These are phyloP conservation scores for Schizopora paradoxa DNA, from an alignment of 1,284 basidiomycete species.

Conservation along the genomic window DNA sequence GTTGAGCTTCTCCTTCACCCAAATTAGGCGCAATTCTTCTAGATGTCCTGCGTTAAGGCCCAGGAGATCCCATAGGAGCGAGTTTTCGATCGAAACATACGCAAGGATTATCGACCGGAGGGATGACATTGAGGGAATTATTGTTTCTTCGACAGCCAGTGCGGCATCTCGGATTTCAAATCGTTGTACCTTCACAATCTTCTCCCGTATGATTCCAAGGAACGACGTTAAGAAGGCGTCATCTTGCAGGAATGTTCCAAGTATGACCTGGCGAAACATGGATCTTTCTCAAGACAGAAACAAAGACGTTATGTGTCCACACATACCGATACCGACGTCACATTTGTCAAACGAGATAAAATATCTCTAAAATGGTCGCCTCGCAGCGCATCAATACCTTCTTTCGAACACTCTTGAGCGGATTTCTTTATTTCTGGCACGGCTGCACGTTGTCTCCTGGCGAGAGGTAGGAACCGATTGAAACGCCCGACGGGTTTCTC, in stretches of 20 bases:
- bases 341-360: constrained; percentile 2
- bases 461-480: not conserved
- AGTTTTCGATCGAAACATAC: constrained; percentile 2
- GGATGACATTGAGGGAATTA: not conserved
- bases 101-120: constrained; percentile 13
- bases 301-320: not conserved
- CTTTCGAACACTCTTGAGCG: too few species aligned
- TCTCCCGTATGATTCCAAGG: not conserved
- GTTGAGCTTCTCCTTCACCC: constrained; percentile 8
- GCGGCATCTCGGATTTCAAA: constrained; percentile 12
- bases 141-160: not conserved
- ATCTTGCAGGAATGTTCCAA: constrained; percentile 13
- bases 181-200: not conserved
- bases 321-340: constrained; percentile 8
- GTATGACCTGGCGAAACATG: constrained; percentile 5
- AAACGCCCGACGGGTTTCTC: not conserved
- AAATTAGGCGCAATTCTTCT: constrained; percentile 10
- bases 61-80: constrained; percentile 5
- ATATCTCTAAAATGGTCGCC: not conserved
- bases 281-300: not conserved
- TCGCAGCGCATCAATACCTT: constrained; percentile 5
- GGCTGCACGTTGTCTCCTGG: not conserved
- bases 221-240: constrained; percentile 6
- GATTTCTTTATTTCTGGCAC: constrained; percentile 8
- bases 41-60: constrained; percentile 7